Percentiles rank a stretch among this genome's conserved stretches.
Evolutionary conservation across 176 grass and related monocot genomes (phyloP).

Genomic region (Rhynchospora pubera): DNA sequence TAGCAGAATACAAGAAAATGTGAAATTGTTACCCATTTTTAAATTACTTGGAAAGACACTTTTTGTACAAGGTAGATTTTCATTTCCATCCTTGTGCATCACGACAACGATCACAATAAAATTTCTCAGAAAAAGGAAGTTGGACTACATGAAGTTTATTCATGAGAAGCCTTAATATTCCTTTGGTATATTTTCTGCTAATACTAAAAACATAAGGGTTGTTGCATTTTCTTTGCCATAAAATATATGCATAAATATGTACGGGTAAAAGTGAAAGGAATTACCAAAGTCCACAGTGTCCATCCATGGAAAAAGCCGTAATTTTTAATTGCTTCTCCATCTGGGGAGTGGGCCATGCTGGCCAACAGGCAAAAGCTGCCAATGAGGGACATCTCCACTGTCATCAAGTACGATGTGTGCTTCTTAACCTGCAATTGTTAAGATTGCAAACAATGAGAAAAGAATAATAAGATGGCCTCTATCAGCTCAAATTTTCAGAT

Average conservation of each 20-base stretch:
- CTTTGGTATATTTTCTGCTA: too few species aligned
- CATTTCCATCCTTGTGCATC: too few species aligned
- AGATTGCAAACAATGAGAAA: background rate
- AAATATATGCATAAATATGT: background rate
- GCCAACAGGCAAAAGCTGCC: constrained; percentile 77
- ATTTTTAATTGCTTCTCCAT: constrained; percentile 77
- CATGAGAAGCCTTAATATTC: too few species aligned
- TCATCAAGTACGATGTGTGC: constrained; percentile 97
- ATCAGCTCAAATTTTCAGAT: background rate
- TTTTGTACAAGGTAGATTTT: too few species aligned
- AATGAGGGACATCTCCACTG: constrained; percentile 97
- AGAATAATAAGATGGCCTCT: background rate
- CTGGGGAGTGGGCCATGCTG: constrained; percentile 78
- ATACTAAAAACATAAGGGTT: background rate
- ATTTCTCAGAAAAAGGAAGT: too few species aligned
- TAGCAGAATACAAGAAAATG: too few species aligned
- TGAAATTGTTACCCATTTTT: too few species aligned
- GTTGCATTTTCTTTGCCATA: background rate
- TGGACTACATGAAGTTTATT: too few species aligned
- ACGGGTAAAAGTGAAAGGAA: constrained; percentile 14
- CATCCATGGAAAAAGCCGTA: constrained; percentile 91
- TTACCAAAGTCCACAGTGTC: constrained; percentile 74
- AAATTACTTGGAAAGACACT: too few species aligned
- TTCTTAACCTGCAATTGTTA: constrained; percentile 71
- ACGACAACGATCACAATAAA: too few species aligned